phyloP scores from a whole-genome alignment of 257 asterid genomes.

The Avicennia marina region DNA sequence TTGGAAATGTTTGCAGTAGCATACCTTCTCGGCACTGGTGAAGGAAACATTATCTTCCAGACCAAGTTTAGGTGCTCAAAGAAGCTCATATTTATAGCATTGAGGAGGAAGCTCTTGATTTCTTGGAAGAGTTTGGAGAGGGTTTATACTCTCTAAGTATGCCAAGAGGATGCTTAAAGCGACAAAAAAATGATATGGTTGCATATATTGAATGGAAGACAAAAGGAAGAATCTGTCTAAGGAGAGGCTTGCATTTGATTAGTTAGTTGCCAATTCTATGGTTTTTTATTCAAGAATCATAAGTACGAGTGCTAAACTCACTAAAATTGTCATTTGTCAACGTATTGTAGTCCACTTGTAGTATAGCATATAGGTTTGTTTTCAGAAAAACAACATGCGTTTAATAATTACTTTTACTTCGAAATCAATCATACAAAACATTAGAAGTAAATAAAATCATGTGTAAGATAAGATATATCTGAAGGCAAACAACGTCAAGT shows the following conservation, averaged over 20 bases:
- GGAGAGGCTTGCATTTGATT: too few relatives aligned
- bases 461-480: background rate
- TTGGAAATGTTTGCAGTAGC: conserved; percentile 87
- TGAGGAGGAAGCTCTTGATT: conserved; percentile 66
- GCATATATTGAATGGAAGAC: too few relatives aligned
- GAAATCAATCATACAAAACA: background rate
- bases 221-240: too few relatives aligned
- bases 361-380: background rate
- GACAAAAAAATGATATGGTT: too few relatives aligned
- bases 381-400: background rate
- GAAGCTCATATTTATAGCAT: conserved; percentile 65
- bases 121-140: conserved; percentile 59
- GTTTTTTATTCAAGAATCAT: too few relatives aligned
- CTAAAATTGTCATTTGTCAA: too few relatives aligned
- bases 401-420: background rate
- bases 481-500: too few relatives aligned
- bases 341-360: conserved; percentile 49
- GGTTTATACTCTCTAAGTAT: conserved; percentile 44
- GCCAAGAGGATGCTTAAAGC: conserved; percentile 50
- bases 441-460: background rate
- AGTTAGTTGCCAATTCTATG: too few relatives aligned
- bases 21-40: conserved; percentile 47
- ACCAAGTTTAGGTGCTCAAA: conserved; percentile 79
- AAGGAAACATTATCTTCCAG: conserved; percentile 91
- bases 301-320: too few relatives aligned